phyloP scores from a whole-genome alignment of 1,284 basidiomycete genomes.

The Pulveroboletus sp. region DNA sequence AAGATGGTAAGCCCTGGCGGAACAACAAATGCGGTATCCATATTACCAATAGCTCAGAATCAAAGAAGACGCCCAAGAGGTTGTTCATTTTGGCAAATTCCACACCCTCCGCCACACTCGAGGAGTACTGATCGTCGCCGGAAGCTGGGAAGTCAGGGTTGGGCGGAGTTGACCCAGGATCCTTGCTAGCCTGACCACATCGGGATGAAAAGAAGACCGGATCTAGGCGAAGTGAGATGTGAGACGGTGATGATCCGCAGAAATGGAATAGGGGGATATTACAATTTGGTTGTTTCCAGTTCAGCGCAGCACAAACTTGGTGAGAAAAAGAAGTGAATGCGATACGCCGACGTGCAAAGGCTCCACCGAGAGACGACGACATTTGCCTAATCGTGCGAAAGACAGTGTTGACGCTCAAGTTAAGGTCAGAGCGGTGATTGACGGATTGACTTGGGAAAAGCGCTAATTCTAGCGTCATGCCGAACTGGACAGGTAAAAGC shows the following conservation, averaged over 20 bases:
- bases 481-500: slow-evolving; percentile 72
- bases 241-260: slow-evolving; percentile 20
- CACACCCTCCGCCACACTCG: slow-evolving; percentile 87
- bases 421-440: slow-evolving; percentile 64
- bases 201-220: slow-evolving; percentile 93
- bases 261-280: slow-evolving; percentile 33
- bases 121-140: slow-evolving; percentile 46
- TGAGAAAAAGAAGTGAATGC: slow-evolving; percentile 89
- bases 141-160: slow-evolving; percentile 51
- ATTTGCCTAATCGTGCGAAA: slow-evolving; percentile 79
- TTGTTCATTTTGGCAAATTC: slow-evolving; percentile 96
- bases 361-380: slow-evolving; percentile 51
- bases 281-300: slow-evolving; percentile 99
- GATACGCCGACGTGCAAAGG: slow-evolving; percentile 66
- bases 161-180: slow-evolving; percentile 43
- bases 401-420: slow-evolving; percentile 81
- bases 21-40: slow-evolving; percentile 2
- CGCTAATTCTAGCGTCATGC: slow-evolving; percentile 80
- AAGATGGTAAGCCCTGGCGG: slow-evolving; percentile 15
- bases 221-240: slow-evolving; percentile 51
- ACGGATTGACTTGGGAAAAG: slow-evolving; percentile 48
- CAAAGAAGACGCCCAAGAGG: slow-evolving; percentile 88
- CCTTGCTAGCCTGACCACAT: slow-evolving; percentile 66
- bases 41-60: slow-evolving; percentile 83
- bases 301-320: slow-evolving; percentile 84